Percentiles rank a stretch among this genome's conserved stretches.
Conservation (phyloP, 495 filamentous ascomycete genomes). For the Geopyxis carbonaria region DNA sequence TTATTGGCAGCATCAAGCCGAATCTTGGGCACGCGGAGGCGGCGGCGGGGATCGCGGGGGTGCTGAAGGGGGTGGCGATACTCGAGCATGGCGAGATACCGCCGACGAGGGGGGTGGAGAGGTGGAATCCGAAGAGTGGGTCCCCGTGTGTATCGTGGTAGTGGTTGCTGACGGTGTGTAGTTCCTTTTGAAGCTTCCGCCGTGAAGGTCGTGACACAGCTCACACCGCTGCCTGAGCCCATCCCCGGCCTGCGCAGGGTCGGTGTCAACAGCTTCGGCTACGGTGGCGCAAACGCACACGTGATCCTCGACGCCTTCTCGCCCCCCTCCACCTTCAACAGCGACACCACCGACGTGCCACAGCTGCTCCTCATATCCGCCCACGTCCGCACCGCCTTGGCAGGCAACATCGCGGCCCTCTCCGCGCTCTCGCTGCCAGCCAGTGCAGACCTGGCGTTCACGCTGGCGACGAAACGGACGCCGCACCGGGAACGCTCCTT, state of each 20-base stretch:
- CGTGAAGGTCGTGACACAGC: too few relatives aligned
- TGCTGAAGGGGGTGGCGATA: slow-evolving; percentile 39
- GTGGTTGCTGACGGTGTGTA: too few relatives aligned
- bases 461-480: not conserved
- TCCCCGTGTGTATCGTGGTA: too few relatives aligned
- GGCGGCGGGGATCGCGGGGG: slow-evolving; percentile 41
- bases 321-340: too few relatives aligned
- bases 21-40: slow-evolving; percentile 40
- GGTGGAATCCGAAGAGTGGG: not conserved
- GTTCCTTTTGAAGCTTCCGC: too few relatives aligned
- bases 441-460: slow-evolving; percentile 2
- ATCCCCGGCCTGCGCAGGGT: slow-evolving; percentile 32
- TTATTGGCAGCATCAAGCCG: slow-evolving; percentile 14
- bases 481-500: too few relatives aligned
- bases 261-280: slow-evolving; percentile 49
- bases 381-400: too few relatives aligned
- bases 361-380: too few relatives aligned
- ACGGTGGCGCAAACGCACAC: slow-evolving; percentile 46
- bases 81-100: slow-evolving; percentile 37
- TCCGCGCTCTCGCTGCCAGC: too few relatives aligned
- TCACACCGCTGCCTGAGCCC: slow-evolving; percentile 29
- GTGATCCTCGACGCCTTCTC: slow-evolving; percentile 39
- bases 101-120: slow-evolving; percentile 32
- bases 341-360: too few relatives aligned
- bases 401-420: too few relatives aligned